Evolutionary conservation across 2,329 filamentous ascomycete species (phyloP).

Genomic region (Paraphoma chrysanthemicola): DNA sequence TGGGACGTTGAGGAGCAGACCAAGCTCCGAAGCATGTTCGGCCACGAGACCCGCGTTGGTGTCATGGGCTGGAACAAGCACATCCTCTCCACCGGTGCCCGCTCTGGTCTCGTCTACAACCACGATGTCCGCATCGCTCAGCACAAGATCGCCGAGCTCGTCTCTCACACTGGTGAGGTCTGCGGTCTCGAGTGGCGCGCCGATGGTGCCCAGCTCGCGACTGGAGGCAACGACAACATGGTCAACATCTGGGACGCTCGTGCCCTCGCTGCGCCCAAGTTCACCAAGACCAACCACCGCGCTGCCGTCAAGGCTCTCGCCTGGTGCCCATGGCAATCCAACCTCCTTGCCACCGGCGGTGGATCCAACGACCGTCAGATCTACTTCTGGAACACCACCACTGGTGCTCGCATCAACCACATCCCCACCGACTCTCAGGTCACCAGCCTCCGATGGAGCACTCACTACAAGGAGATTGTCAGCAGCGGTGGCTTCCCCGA

Average conservation of each 20-base stretch:
- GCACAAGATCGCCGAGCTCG: conserved; percentile 97
- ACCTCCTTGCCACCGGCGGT: conserved; percentile 93
- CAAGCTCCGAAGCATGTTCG: conserved; percentile 98
- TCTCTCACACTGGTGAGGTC: conserved; percentile 96
- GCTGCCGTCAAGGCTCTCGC: conserved; percentile 97
- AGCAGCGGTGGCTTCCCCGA: conserved; percentile 98
- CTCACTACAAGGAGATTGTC: conserved; percentile 96
- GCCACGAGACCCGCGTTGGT: conserved; percentile 93
- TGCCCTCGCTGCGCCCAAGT: conserved; percentile 91
- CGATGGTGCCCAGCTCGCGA: conserved; percentile 95
- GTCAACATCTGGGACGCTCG: conserved; percentile 99
- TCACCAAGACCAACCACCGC: conserved; percentile 99
- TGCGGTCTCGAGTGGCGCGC: conserved; percentile 98
- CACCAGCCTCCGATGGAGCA: conserved; percentile 94
- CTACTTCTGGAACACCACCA: conserved; percentile 99
- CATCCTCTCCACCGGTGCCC: conserved; percentile 90
- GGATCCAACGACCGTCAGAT: conserved; percentile 97
- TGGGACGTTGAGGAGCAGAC: conserved; percentile 96
- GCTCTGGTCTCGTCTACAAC: conserved; percentile 95
- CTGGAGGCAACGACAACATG: conserved; percentile 97
- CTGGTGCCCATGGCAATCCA: conserved; percentile 99
- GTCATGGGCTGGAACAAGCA: conserved; percentile 99
- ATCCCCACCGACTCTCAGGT: conserved; percentile 99
- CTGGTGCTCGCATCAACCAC: conserved; percentile 96
- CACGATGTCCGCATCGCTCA: conserved; percentile 97